Conservation (phyloP, 2,329 filamentous ascomycete species). For the Pestalotiopsis sp. region DNA sequence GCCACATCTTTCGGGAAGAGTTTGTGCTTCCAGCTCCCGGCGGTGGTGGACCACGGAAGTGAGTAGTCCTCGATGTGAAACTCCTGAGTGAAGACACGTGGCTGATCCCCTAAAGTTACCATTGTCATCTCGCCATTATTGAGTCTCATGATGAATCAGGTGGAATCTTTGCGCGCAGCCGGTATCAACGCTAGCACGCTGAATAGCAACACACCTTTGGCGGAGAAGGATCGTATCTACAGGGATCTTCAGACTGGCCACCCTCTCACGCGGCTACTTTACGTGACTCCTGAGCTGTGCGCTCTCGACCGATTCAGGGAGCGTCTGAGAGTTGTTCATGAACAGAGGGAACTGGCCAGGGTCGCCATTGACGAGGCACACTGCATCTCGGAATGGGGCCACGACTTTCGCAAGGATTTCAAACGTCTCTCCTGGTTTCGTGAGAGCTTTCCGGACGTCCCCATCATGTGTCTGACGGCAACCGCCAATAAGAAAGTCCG, state of each 20-base stretch:
- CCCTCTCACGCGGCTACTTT: constrained; percentile 79
- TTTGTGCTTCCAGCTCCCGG: constrained; percentile 89
- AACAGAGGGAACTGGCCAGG: constrained; percentile 82
- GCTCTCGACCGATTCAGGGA: constrained; percentile 76
- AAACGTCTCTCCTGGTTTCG: constrained; percentile 87
- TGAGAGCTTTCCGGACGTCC: constrained; percentile 77
- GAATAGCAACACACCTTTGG: constrained; percentile 75
- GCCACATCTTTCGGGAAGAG: constrained; percentile 92
- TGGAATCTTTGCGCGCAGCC: constrained; percentile 73
- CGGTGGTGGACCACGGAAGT: constrained; percentile 86
- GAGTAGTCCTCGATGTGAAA: constrained; percentile 37
- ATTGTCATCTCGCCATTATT: constrained; percentile 89
- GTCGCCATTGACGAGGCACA: constrained; percentile 94
- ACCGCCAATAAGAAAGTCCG: constrained; percentile 84
- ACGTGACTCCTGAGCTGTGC: constrained; percentile 92
- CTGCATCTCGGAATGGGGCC: constrained; percentile 97
- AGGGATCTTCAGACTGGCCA: constrained; percentile 86
- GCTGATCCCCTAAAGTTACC: constrained; percentile 60
- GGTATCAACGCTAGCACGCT: constrained; percentile 82
- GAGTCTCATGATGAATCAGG: constrained; percentile 95
- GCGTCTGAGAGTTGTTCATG: constrained; percentile 71
- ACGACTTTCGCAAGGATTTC: constrained; percentile 94
- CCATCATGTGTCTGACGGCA: constrained; percentile 90
- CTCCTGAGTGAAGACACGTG: constrained; percentile 23
- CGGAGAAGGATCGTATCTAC: constrained; percentile 70